A percentile compares a stretch with the other conserved stretches of the same genome.
These are phyloP conservation scores for Ophiostoma himal-ulmi DNA, from an alignment of 2,329 filamentous ascomycete genomes.

Conservation along the genomic window DNA sequence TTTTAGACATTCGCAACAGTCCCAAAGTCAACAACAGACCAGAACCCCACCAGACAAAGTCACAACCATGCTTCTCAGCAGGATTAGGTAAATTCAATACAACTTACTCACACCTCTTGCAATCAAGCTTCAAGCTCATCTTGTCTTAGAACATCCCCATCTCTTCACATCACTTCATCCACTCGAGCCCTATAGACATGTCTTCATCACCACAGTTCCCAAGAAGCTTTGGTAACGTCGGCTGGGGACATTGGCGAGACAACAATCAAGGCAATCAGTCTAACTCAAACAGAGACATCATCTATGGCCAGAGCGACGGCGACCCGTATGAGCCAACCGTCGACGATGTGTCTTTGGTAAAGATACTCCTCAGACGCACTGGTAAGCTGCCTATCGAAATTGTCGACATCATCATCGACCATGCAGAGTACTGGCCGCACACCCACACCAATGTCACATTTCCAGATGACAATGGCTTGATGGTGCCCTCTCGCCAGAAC, in stretches of 20 bases:
- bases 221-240: too few relatives aligned
- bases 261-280: neutral
- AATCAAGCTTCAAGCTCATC: too few relatives aligned
- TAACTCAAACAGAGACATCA: neutral
- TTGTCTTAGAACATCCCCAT: neutral
- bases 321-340: constrained; percentile 34
- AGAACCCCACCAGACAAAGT: neutral
- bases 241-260: neutral
- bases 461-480: constrained; percentile 32
- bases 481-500: constrained; percentile 33
- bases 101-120: too few relatives aligned
- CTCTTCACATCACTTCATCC: neutral
- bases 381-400: constrained; percentile 49
- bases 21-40: neutral
- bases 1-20: neutral
- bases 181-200: too few relatives aligned
- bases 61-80: neutral
- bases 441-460: constrained; percentile 30
- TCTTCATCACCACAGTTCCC: too few relatives aligned
- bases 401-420: constrained; percentile 51
- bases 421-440: constrained; percentile 58
- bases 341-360: constrained; percentile 46
- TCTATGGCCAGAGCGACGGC: neutral
- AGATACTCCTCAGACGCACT: constrained; percentile 42
- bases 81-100: neutral